Evolutionary conservation across 2,329 filamentous ascomycete genomes (phyloP).

Genomic region (Talaromyces marneffei): DNA sequence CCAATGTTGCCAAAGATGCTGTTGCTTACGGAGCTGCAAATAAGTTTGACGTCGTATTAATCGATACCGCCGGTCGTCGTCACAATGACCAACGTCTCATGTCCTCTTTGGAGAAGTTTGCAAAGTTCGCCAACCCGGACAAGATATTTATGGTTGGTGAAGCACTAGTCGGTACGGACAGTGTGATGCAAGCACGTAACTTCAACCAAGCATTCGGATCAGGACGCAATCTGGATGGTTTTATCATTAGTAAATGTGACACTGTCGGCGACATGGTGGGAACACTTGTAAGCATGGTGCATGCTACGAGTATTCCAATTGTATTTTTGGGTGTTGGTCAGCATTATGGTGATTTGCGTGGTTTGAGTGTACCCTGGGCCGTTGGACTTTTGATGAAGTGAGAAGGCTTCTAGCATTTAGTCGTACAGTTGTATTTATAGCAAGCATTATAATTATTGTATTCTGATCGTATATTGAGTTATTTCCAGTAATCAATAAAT

Average conservation of each 20-base stretch:
- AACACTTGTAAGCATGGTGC: constrained; percentile 92
- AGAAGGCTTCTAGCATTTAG: constrained; percentile 5
- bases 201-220: constrained; percentile 90
- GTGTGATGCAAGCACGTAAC: constrained; percentile 89
- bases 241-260: constrained; percentile 98
- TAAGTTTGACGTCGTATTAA: constrained; percentile 86
- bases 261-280: constrained; percentile 99
- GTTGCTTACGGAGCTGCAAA: constrained; percentile 71
- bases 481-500: background rate
- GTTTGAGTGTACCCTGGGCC: constrained; percentile 59
- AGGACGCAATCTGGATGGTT: constrained; percentile 77
- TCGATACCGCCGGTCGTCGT: constrained; percentile 88
- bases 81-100: constrained; percentile 96
- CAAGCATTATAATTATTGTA: background rate
- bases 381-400: constrained; percentile 55
- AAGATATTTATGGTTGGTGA: constrained; percentile 97
- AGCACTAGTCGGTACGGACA: constrained; percentile 91
- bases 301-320: constrained; percentile 93
- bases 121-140: constrained; percentile 89
- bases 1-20: constrained; percentile 88
- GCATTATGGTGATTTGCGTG: constrained; percentile 61
- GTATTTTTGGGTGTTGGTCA: constrained; percentile 77
- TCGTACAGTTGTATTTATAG: background rate
- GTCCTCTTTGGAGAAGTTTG: constrained; percentile 95
- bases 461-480: background rate